phyloP scores from a whole-genome alignment of 495 filamentous ascomycete genomes.

The Penicillium flavigenum region DNA sequence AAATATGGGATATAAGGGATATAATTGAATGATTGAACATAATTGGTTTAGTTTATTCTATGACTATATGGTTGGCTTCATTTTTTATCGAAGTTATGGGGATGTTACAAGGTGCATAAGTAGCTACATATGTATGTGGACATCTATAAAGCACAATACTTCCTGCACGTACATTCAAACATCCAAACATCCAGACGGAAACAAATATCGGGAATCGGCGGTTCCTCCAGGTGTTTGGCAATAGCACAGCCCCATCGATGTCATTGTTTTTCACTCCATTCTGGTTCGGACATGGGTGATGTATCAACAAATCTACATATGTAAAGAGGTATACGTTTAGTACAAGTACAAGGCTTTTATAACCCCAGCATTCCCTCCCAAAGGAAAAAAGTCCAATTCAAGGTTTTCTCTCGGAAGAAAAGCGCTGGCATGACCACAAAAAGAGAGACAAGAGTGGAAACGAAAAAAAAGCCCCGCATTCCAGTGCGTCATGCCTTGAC shows the following conservation, averaged over 20 bases:
- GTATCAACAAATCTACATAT: conserved; percentile 1
- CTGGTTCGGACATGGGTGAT: conserved; percentile 7
- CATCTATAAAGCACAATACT: background rate
- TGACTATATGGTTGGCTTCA: background rate
- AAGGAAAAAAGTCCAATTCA: background rate
- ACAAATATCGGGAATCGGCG: conserved; percentile 12
- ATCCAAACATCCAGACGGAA: no score
- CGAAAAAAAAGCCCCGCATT: conserved; percentile 29
- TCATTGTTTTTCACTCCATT: conserved; percentile 15
- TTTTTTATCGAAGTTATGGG: background rate
- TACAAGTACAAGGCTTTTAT: background rate
- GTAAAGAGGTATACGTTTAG: background rate
- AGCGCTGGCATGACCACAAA: conserved; percentile 13
- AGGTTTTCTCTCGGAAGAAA: conserved; percentile 2
- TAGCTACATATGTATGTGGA: background rate
- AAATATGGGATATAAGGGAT: background rate
- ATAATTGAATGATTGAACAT: background rate
- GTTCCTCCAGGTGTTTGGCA: conserved; percentile 4
- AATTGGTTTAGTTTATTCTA: background rate
- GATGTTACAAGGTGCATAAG: background rate
- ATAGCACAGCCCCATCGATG: conserved; percentile 28
- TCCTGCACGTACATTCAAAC: background rate
- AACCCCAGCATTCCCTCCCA: background rate
- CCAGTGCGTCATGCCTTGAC: conserved; percentile 10
- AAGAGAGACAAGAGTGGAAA: conserved; percentile 19